Evolutionary conservation across 495 filamentous ascomycete genomes (phyloP), one percentile per base, ranked within the genome.

Genomic region (Elaphomyces granulatus): DNA sequence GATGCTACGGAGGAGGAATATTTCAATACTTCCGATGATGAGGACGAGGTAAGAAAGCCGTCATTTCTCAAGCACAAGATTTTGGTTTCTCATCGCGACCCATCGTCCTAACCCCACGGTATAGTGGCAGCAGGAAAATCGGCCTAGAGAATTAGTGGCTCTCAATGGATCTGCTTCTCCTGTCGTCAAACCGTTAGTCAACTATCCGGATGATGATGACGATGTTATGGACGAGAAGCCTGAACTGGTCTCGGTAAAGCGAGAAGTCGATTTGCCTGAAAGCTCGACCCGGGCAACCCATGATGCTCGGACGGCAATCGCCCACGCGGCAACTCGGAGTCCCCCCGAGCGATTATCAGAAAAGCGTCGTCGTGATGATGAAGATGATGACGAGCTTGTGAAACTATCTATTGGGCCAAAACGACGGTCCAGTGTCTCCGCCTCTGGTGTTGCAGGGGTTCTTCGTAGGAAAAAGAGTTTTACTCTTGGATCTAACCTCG

Each of bases 1-100:
- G 92, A 96, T 53, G 68, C 78, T 15, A 76, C 76, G 2, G 83
- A 96, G 56, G 88, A 95, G 48, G 85, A 85, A 20, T 98, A 98
- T 56, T 96, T 93, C 70, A 88, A 92, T 55, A 79, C 76, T 8
- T 81, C 78, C 2, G 86, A 93, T 40, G 83, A 93, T 44, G 87
- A 92, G 37, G 84, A 87, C 18, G 83, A 92, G 14, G 80, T 82
- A 44, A n/a, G n/a, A n/a, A n/a, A n/a, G n/a, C n/a, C n/a, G n/a
- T n/a, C n/a, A n/a, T n/a, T n/a, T n/a, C n/a, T n/a, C n/a, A n/a
- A n/a, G n/a, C n/a, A n/a, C n/a, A n/a, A n/a, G n/a, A 6, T 28
- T 28, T 28, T 28, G 23, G 6, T 28, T 28, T 28, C 23, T 12
- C 23, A 28, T 28, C 12, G 6, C 12, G 20, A 41, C 58, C 33